Evolutionary conservation across 139 green algal species (phyloP), one percentile per base, ranked within the genome.

Genomic region (Chlorella sp.): DNA sequence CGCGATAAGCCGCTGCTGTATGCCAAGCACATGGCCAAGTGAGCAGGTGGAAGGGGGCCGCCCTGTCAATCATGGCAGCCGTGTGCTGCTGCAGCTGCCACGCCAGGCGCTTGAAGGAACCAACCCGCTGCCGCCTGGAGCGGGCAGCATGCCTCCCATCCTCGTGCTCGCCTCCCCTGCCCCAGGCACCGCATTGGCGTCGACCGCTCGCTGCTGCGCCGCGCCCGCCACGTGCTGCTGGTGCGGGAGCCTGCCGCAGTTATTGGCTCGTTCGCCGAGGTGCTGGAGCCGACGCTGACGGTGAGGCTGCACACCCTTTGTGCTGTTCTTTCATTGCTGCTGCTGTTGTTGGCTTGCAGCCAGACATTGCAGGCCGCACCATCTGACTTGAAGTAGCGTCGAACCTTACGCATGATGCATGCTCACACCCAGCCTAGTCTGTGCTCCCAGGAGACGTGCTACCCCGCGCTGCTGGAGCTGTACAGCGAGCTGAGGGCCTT

Each of bases 21-120:
- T 44, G 32, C 76, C 30, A 96, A 96, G 87, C 94, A 96, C 89
- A 96, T 96, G 68, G 92, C 87, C 18, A 97, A 97, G 88, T 60
- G 51, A 60, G 51, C 2, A n/a, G n/a, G n/a, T n/a, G n/a, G n/a
- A n/a, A n/a, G n/a, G n/a, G n/a, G n/a, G n/a, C n/a, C n/a, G n/a
- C n/a, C n/a, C n/a, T n/a, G n/a, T n/a, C n/a, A n/a, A n/a, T n/a
- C n/a, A n/a, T n/a, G 44, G 44, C 44, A 51, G 44, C 44, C 44
- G 6, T 51, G 44, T 51, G 44, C 44, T 51, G 44, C 6, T 51
- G 44, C 44, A 51, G 7, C 44, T n/a, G 9, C 6, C 44, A 51
- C 44, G 6, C 44, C 44, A 51, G 44, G 44, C 44, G 9, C 44
- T n/a, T n/a, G n/a, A n/a, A n/a, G n/a, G n/a, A n/a, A n/a, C n/a